Evolutionary conservation across 169 alveolate species (phyloP).

Genomic region (Cryptosporidium meleagridis): DNA sequence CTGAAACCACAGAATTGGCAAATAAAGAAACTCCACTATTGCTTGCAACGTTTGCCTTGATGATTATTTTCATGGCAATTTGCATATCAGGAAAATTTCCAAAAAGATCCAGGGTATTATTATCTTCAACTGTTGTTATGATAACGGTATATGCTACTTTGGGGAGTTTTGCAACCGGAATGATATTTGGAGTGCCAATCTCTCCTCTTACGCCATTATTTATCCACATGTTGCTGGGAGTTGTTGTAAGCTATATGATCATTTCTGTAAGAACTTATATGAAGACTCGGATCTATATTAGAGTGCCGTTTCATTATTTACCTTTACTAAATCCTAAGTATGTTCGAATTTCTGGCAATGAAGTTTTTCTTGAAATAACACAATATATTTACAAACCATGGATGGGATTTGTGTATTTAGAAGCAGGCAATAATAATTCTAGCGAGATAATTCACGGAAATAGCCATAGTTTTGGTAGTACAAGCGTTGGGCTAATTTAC

Average conservation of each 20-base stretch:
- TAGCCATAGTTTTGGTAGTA: constrained; percentile 3
- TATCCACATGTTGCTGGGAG: constrained; percentile 67
- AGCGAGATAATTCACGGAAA: background rate
- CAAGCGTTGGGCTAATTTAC: constrained; percentile 10
- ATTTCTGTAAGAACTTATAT: constrained; percentile 59
- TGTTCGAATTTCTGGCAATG: constrained; percentile 58
- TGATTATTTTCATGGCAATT: constrained; percentile 66
- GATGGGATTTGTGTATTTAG: constrained; percentile 54
- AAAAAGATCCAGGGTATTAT: constrained; percentile 38
- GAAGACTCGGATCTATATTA: constrained; percentile 46
- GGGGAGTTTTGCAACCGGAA: constrained; percentile 73
- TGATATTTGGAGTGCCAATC: constrained; percentile 72
- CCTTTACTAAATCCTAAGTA: constrained; percentile 42
- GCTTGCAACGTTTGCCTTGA: constrained; percentile 62
- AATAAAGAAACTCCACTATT: constrained; percentile 70
- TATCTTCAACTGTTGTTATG: constrained; percentile 64
- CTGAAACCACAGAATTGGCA: constrained; percentile 69
- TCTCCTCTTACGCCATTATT: constrained; percentile 68
- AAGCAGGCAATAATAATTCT: background rate
- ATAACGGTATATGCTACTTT: constrained; percentile 68
- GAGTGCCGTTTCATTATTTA: constrained; percentile 30
- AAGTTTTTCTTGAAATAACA: constrained; percentile 60
- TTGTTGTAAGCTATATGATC: constrained; percentile 72
- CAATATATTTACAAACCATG: constrained; percentile 70
- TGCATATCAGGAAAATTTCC: constrained; percentile 72